Conservation (phyloP, 129 eudicot genomes). For the Heracleum sosnowskyi region DNA sequence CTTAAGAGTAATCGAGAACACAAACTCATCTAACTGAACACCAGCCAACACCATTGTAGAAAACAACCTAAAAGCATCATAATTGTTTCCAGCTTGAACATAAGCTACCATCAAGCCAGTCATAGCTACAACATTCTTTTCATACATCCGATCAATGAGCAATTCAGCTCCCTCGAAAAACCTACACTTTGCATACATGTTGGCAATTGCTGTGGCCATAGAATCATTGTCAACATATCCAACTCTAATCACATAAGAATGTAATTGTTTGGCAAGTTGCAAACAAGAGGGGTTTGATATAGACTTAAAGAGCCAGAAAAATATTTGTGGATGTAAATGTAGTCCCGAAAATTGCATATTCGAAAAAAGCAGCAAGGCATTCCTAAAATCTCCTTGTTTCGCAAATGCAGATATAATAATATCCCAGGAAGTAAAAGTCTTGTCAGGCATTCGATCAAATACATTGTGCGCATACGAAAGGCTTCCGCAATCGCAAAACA, state of each 20-base stretch:
- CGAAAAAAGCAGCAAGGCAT: constrained; percentile 22
- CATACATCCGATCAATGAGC: constrained; percentile 23
- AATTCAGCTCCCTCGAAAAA: constrained; percentile 25
- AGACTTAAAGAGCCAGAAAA: constrained; percentile 25
- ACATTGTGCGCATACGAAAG: constrained; percentile 22
- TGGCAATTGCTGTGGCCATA: constrained; percentile 16
- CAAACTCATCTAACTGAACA: constrained; percentile 31
- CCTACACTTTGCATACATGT: constrained; percentile 43
- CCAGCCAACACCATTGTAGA: constrained; percentile 19
- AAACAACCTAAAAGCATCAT: constrained; percentile 28
- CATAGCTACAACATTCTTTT: constrained; percentile 33
- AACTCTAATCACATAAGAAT: constrained; percentile 26
- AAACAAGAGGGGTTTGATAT: constrained; percentile 15
- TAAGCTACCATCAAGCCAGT: constrained; percentile 38
- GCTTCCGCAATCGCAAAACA: constrained; percentile 28
- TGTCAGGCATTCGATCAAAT: constrained; percentile 38
- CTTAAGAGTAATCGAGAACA: constrained; percentile 30
- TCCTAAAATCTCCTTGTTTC: constrained; percentile 16
- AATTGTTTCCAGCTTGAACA: constrained; percentile 17
- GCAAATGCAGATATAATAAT: constrained; percentile 25
- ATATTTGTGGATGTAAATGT: constrained; percentile 6
- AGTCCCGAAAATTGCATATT: constrained; percentile 14
- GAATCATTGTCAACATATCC: constrained; percentile 20
- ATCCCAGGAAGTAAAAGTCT: constrained; percentile 29
- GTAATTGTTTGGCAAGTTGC: constrained; percentile 38